Percentiles rank a stretch among this genome's conserved stretches.
phyloP scores from a whole-genome alignment of 148 eudicot species.

The Talinum fruticosum region DNA sequence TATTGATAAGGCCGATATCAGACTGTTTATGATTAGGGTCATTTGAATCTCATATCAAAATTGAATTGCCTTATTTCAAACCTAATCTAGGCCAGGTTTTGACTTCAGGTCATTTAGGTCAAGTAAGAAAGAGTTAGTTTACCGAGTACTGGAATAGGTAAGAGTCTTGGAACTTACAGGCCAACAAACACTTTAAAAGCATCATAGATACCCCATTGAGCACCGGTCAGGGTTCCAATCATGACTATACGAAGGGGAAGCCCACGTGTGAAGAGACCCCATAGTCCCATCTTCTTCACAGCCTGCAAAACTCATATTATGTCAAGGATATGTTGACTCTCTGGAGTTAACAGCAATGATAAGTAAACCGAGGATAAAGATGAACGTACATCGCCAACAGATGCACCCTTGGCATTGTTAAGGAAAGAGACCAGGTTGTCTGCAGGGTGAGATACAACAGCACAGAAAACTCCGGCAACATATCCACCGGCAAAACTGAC shows the following conservation, averaged over 20 bases:
- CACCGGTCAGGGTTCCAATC: conserved; percentile 81
- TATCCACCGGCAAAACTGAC: conserved; percentile 75
- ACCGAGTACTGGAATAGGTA: background rate
- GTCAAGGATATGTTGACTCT: background rate
- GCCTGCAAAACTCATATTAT: conserved; percentile 37
- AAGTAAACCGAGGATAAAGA: background rate
- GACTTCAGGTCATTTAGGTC: background rate
- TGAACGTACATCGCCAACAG: conserved; percentile 38
- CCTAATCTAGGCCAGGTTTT: background rate
- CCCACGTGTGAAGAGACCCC: conserved; percentile 68
- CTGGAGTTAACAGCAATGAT: background rate
- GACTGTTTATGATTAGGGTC: no score
- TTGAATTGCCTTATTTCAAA: no score
- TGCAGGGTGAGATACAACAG: conserved; percentile 72
- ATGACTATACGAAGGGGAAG: conserved; percentile 79
- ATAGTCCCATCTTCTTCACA: conserved; percentile 59
- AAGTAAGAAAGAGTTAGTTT: no score
- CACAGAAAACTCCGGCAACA: conserved; percentile 65
- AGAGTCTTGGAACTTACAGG: conserved; percentile 52
- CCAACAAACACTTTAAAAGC: conserved; percentile 72
- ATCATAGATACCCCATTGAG: conserved; percentile 78
- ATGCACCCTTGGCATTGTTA: conserved; percentile 64
- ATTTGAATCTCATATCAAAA: no score
- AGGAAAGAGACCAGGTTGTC: conserved; percentile 74
- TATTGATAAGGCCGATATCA: no score